A percentile compares a stretch with the other conserved stretches of the same genome.
Conservation (phyloP, 2,329 filamentous ascomycete species). For the Immersiporthe knoxdaviesiana region DNA sequence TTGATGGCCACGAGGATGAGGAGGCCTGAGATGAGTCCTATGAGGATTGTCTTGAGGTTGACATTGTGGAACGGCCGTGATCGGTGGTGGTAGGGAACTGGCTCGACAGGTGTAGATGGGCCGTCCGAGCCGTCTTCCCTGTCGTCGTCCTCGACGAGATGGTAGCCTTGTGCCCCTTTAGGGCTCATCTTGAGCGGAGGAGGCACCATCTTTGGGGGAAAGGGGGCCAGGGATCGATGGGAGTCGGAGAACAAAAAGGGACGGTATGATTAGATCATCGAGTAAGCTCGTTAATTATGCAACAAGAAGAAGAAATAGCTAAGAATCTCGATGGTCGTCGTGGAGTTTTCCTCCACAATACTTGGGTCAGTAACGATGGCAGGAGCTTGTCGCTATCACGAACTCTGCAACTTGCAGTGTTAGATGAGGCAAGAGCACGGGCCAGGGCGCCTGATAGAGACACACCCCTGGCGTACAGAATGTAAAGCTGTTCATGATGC, state of each 20-base stretch:
- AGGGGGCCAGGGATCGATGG: not conserved
- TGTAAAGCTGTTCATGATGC: not conserved
- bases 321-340: not conserved
- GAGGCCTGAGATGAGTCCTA: slow-evolving; percentile 33
- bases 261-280: not conserved
- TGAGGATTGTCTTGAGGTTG: slow-evolving; percentile 29
- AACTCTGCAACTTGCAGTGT: not conserved
- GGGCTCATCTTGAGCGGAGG: slow-evolving; percentile 25
- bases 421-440: not conserved
- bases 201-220: slow-evolving; percentile 20
- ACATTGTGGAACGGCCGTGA: slow-evolving; percentile 23
- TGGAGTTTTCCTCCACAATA: not conserved
- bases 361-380: not conserved
- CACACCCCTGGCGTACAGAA: not conserved
- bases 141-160: slow-evolving; percentile 28
- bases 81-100: slow-evolving; percentile 22
- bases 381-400: not conserved
- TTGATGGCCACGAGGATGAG: slow-evolving; percentile 33
- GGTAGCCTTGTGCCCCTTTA: slow-evolving; percentile 29
- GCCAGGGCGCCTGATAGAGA: not conserved
- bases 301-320: not conserved
- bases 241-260: not conserved
- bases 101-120: slow-evolving; percentile 17
- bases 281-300: not conserved
- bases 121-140: slow-evolving; percentile 22